Percentiles rank a stretch among this genome's conserved stretches.
phyloP scores from a whole-genome alignment of 2,329 filamentous ascomycete species.

The Ascochyta lentis region DNA sequence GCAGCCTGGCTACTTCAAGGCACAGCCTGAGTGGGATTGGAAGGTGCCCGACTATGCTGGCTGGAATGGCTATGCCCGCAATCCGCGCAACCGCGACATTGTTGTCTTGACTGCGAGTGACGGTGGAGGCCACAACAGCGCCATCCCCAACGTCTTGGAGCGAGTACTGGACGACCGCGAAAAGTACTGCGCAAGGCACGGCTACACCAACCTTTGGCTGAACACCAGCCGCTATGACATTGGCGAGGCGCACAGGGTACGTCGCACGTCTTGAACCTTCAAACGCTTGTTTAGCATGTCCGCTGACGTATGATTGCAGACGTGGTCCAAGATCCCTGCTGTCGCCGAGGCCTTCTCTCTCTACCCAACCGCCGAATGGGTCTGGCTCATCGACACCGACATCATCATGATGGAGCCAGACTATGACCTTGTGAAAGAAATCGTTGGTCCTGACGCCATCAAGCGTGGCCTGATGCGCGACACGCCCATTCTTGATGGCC shows the following conservation, averaged over 20 bases:
- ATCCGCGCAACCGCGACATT: slow-evolving; percentile 44
- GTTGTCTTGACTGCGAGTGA: slow-evolving; percentile 51
- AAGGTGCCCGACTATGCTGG: slow-evolving; percentile 31
- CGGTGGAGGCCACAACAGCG: slow-evolving; percentile 51
- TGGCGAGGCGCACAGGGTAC: slow-evolving; percentile 44
- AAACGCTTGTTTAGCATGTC: neutral
- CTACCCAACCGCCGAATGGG: slow-evolving; percentile 49
- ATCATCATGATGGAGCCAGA: slow-evolving; percentile 51
- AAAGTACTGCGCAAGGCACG: slow-evolving; percentile 46
- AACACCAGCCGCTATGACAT: slow-evolving; percentile 52
- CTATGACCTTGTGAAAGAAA: slow-evolving; percentile 38
- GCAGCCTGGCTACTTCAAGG: slow-evolving; percentile 43
- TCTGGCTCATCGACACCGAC: slow-evolving; percentile 53
- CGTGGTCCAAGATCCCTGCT: slow-evolving; percentile 52
- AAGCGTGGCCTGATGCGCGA: slow-evolving; percentile 35
- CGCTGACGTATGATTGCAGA: slow-evolving; percentile 22
- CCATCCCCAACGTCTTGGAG: slow-evolving; percentile 47
- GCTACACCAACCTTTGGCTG: slow-evolving; percentile 50
- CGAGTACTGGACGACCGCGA: slow-evolving; percentile 44
- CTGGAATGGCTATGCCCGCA: slow-evolving; percentile 40
- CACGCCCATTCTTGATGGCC: slow-evolving; percentile 36
- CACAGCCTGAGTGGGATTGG: slow-evolving; percentile 43
- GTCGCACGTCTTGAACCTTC: slow-evolving; percentile 1
- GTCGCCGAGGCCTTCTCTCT: slow-evolving; percentile 50
- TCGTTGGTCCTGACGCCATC: slow-evolving; percentile 46